These are phyloP conservation scores for rapeseed (Brassica napus) DNA, from an alignment of 345 rosid genomes.

Conservation along the genomic window DNA sequence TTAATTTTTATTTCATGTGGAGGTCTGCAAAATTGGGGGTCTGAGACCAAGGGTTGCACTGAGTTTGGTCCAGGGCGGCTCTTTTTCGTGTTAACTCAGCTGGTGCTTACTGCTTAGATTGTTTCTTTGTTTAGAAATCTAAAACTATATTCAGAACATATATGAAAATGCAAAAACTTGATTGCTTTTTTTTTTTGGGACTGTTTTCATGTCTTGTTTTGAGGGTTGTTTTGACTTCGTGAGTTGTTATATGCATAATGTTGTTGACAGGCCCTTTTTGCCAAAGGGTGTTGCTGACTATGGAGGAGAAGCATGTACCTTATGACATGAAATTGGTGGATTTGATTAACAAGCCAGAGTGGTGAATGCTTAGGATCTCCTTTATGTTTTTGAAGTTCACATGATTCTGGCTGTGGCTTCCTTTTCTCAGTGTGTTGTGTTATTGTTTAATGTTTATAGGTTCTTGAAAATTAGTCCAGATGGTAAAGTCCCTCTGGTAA, in stretches of 20 bases:
- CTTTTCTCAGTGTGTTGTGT: neutral
- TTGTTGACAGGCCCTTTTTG: slow-evolving; percentile 73
- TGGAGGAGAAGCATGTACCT: slow-evolving; percentile 89
- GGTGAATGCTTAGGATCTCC: slow-evolving; percentile 47
- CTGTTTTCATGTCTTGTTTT: neutral
- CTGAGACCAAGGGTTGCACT: too few species aligned
- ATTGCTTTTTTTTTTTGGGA: neutral
- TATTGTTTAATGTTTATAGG: slow-evolving; percentile 47
- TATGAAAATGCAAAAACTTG: neutral
- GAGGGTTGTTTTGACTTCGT: neutral
- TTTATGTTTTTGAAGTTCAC: neutral
- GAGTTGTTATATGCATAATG: neutral
- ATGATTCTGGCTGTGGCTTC: neutral
- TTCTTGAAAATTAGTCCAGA: slow-evolving; percentile 76
- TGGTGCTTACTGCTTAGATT: neutral
- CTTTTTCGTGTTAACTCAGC: neutral
- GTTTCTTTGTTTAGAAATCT: neutral
- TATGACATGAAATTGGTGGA: slow-evolving; percentile 88
- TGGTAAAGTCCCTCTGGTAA: slow-evolving; percentile 88
- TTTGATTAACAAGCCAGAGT: slow-evolving; percentile 81
- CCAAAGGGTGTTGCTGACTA: slow-evolving; percentile 78
- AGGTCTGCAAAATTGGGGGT: too few species aligned
- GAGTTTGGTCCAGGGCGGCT: too few species aligned
- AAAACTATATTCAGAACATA: neutral
- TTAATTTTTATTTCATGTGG: too few species aligned